A percentile compares a stretch with the other conserved stretches of the same genome.
These are phyloP conservation scores for Neurospora sp. DNA, from an alignment of 495 filamentous ascomycete species.

Conservation along the genomic window DNA sequence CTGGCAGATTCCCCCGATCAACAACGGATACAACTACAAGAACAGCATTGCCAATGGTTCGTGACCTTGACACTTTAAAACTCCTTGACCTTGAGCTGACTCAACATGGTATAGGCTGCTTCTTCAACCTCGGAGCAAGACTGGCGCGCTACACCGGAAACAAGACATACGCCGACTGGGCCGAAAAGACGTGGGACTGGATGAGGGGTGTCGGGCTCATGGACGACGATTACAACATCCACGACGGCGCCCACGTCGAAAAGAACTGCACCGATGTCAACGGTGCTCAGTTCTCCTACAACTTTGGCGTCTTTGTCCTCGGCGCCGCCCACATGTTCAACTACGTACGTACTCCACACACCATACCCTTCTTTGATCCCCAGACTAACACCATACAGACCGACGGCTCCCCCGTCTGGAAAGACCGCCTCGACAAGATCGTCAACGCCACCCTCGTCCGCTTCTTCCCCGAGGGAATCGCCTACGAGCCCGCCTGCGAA, in stretches of 20 bases:
- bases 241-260: constrained; percentile 61
- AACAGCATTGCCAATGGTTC: constrained; percentile 43
- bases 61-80: not conserved
- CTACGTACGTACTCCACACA: no score
- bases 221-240: constrained; percentile 53
- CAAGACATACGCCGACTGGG: constrained; percentile 67
- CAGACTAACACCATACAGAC: constrained; percentile 32
- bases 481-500: constrained; percentile 63
- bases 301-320: constrained; percentile 58
- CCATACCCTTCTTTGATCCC: no score
- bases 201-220: constrained; percentile 51
- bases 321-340: constrained; percentile 76
- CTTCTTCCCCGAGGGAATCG: constrained; percentile 47
- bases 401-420: constrained; percentile 47
- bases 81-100: not conserved
- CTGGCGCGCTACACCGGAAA: constrained; percentile 72
- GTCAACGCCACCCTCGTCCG: constrained; percentile 48
- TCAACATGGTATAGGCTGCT: constrained; percentile 57
- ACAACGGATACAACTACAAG: constrained; percentile 80
- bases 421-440: constrained; percentile 45
- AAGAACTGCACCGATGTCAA: constrained; percentile 55
- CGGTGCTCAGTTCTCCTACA: constrained; percentile 66
- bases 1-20: constrained; percentile 76
- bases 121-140: constrained; percentile 76
- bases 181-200: constrained; percentile 68